Evolutionary conservation across 495 filamentous ascomycete genomes (phyloP), one percentile per base, ranked within the genome.

Genomic region (Lasiosphaeria miniovina): DNA sequence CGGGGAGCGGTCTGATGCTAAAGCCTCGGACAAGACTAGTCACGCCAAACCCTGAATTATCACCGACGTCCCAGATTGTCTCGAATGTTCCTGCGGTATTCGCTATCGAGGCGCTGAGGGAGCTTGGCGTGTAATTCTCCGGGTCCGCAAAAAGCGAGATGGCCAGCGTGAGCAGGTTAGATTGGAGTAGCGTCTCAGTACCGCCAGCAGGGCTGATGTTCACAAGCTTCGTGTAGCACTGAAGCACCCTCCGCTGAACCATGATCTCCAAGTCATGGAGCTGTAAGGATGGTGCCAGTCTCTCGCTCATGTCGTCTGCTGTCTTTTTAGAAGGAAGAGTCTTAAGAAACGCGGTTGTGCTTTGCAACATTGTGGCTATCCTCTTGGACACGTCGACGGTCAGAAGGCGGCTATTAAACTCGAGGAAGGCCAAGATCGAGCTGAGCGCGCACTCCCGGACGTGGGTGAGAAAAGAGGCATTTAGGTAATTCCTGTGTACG

Each of bases 371-470:
- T 0, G 84, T 82, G 31, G 91, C 89, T 62, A 97, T 90, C 48
- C 94, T 83, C 72, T 90, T 94, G n/a, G 92, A 93, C 46, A 96
- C 91, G 73, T 99, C 94, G 4, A 90, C 86, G 0, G 94, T 98
- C 59, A 99, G 80, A 35, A 99, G 80, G 57, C 90, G 87, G 71
- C 88, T 90, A 70, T 99, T 98, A 81, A 90, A 97, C 64, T 96
- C 86, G 57, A 99, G 84, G 69, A 99, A 99, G 0, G 91, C 88
- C 52, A 96, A 77, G 54, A 98, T 88, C 3, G 91, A 93, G 2
- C 94, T 89, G 32, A 99, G 77, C 17, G 94, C 91, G 74, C 93
- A 99, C 77, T 99, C 94, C 61, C 95, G 83, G 15, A 99, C 91
- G 71, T 98, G 95, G 3, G 92, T 87, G 4, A 99, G 80, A 66